phyloP scores from a whole-genome alignment of 179 eudicot species.

The Pouteria campechiana region DNA sequence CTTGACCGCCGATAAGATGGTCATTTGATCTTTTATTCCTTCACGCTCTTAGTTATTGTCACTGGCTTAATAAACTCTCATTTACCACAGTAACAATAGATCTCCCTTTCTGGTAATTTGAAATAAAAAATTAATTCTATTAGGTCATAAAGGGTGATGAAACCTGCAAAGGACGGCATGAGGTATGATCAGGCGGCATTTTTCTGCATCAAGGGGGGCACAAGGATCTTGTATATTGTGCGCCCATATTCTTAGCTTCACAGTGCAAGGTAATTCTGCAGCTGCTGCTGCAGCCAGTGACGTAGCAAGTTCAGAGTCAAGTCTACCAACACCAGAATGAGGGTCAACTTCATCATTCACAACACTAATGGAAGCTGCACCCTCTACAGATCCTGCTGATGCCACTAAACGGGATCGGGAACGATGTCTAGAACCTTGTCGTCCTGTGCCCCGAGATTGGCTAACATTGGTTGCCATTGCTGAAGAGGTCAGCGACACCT shows the following conservation, averaged over 20 bases:
- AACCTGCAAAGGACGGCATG: constrained; percentile 99
- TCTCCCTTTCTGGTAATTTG: no score
- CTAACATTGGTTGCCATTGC: constrained; percentile 20
- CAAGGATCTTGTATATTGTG: constrained; percentile 66
- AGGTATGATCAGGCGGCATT: constrained; percentile 65
- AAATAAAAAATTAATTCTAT: no score
- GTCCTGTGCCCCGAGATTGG: constrained; percentile 17
- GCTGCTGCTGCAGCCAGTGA: constrained; percentile 85
- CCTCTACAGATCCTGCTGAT: constrained; percentile 21
- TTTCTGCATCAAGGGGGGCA: constrained; percentile 46
- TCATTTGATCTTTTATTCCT: no score
- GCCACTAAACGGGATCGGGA: constrained; percentile 31
- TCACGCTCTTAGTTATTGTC: no score
- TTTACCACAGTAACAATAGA: no score
- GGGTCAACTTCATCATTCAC: constrained; percentile 33
- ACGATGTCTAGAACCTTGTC: constrained; percentile 34
- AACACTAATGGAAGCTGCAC: constrained; percentile 11
- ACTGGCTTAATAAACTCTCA: no score
- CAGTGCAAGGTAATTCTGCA: constrained; percentile 91
- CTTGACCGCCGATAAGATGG: no score
- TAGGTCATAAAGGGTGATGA: neutral
- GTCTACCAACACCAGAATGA: constrained; percentile 43
- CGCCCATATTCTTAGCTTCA: constrained; percentile 88
- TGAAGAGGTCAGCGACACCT: constrained; percentile 10
- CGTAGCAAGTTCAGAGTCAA: constrained; percentile 70